Evolutionary conservation across 2,329 filamentous ascomycete genomes (phyloP), one percentile per base, ranked within the genome.

Genomic region (Monosporascus ibericus): DNA sequence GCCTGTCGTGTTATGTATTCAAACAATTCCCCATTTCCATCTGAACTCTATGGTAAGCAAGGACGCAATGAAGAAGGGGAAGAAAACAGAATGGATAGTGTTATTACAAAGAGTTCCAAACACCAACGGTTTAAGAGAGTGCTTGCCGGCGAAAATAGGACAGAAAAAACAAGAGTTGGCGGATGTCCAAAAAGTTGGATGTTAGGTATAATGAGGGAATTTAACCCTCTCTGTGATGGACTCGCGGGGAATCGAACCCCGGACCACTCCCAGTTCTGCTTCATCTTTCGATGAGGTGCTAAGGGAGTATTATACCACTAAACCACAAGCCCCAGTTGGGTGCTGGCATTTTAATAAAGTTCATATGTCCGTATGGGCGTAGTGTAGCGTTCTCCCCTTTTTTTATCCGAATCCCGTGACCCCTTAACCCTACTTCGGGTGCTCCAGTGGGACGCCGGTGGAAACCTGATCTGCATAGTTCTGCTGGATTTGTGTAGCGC

Each of bases 281-380:
- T 14, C 30, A 34, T 34, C 4, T 72, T 52, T 6, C 58, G 68
- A 70, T 72, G 71, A 72, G 70, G 53, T 59, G 68, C 70, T 72
- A 72, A 72, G 70, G 68, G 69, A 63, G 68, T 68, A 72, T 72
- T 70, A 72, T 73, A 73, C 71, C 71, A 72, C 70, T 72, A 72
- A 72, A 73, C 70, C 70, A 72, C 68, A 75, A 76, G 52, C 65
- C 69, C 60, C 44, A 3, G 40, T 48, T 34, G 30, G 2, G 11
- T 0, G 27, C 2, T 3, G 27, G 11, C 3, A 34, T 34, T 22
- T 25, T 44, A 18, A 8, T n/a, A 25, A 15, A 42, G 11, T 8
- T 42, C 18, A 44, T 30, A 17, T 17, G n/a, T 1, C 6, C 9
- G 11, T 5, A 0, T 34, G 1, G 1, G 11, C 30, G 30, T 5